phyloP scores from a whole-genome alignment of 2,329 filamentous ascomycete species.

The Colletotrichum australisinense region DNA sequence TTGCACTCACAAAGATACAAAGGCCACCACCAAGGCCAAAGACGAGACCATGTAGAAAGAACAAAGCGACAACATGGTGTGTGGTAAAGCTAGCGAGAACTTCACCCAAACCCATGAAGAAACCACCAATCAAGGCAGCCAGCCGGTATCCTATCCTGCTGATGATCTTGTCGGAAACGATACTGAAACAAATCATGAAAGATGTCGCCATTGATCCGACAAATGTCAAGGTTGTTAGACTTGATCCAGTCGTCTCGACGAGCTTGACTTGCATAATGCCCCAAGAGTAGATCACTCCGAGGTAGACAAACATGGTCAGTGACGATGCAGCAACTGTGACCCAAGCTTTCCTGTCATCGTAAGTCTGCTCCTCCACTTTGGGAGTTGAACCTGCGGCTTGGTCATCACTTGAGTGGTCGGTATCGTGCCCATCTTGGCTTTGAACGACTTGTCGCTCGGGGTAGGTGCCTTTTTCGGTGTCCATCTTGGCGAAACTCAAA shows the following conservation, averaged over 20 bases:
- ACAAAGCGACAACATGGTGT: conserved; percentile 38
- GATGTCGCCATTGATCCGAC: conserved; percentile 43
- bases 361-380: neutral
- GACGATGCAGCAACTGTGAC: conserved; percentile 41
- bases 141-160: conserved; percentile 39
- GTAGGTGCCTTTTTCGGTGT: conserved; percentile 10
- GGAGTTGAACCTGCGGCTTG: neutral
- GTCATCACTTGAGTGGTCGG: neutral
- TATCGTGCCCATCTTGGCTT: neutral
- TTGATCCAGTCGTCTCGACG: conserved; percentile 37
- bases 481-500: neutral
- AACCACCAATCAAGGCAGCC: conserved; percentile 39
- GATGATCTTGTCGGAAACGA: conserved; percentile 39
- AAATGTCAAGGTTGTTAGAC: conserved; percentile 42
- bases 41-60: conserved; percentile 41
- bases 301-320: conserved; percentile 41
- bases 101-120: conserved; percentile 42
- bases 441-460: neutral
- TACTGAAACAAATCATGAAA: conserved; percentile 43
- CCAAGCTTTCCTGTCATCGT: conserved; percentile 37
- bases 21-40: conserved; percentile 42
- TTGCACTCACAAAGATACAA: conserved; percentile 39
- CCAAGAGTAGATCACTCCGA: conserved; percentile 44
- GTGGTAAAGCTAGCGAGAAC: conserved; percentile 42
- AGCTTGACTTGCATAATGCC: conserved; percentile 42